These are phyloP conservation scores for Dendryphion nanum DNA, from an alignment of 2,329 filamentous ascomycete genomes.

Conservation along the genomic window DNA sequence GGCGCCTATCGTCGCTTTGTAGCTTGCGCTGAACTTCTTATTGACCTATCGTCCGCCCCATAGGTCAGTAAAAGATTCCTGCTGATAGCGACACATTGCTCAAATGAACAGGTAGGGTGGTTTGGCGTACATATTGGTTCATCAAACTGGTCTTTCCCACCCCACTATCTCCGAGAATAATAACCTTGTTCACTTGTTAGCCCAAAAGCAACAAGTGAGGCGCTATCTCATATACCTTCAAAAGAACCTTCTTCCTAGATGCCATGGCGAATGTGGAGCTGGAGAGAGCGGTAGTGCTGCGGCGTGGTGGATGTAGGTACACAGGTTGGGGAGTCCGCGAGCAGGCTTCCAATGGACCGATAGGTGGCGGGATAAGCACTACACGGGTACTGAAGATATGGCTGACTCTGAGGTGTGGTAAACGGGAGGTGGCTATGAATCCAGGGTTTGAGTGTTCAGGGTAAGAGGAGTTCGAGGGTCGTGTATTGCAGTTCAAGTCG, in stretches of 20 bases:
- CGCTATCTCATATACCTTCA: conserved; percentile 63
- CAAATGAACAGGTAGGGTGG: no score
- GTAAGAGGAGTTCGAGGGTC: not conserved
- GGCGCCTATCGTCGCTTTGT: conserved; percentile 98
- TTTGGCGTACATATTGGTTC: conserved; percentile 95
- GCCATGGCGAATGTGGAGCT: conserved; percentile 27
- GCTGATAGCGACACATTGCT: no score
- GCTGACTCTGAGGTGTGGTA: not conserved
- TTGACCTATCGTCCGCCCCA: conserved; percentile 89
- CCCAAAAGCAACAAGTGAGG: not conserved
- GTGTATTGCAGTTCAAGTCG: not conserved
- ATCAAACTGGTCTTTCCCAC: conserved; percentile 99
- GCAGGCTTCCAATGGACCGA: no score
- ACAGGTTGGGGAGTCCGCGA: no score
- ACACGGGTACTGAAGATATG: no score
- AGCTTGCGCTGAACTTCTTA: conserved; percentile 99
- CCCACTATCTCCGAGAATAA: conserved; percentile 97
- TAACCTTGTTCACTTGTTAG: conserved; percentile 63
- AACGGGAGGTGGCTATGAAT: not conserved
- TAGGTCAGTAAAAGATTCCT: no score
- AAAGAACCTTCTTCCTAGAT: conserved; percentile 74
- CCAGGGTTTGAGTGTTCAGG: no score
- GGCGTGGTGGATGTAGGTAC: not conserved
- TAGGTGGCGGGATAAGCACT: no score
- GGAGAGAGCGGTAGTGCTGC: not conserved